Percentiles rank a stretch among this genome's conserved stretches.
Evolutionary conservation across 495 filamentous ascomycete genomes (phyloP).

Genomic region (Penicillium lividum): DNA sequence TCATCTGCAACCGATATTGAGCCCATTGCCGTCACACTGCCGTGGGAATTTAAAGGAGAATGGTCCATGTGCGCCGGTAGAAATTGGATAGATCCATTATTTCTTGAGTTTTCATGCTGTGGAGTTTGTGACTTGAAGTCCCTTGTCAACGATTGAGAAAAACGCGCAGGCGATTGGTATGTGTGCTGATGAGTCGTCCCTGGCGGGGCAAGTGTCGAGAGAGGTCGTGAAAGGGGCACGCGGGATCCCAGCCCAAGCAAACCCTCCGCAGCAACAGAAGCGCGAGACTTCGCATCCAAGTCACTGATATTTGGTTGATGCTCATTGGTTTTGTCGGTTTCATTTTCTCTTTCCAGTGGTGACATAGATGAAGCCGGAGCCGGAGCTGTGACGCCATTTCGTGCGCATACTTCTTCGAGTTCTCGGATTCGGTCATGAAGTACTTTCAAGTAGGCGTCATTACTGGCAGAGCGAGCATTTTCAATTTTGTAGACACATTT

Average conservation of each 20-base stretch:
- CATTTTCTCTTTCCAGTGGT: neutral
- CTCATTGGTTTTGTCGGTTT: slow-evolving; percentile 6
- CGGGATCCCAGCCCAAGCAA: slow-evolving; percentile 23
- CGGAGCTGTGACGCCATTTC: slow-evolving; percentile 32
- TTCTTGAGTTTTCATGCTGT: neutral
- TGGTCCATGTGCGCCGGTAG: slow-evolving; percentile 13
- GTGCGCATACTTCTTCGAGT: slow-evolving; percentile 35
- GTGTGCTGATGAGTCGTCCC: neutral
- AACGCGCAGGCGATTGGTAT: slow-evolving; percentile 1
- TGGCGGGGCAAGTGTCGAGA: slow-evolving; percentile 3
- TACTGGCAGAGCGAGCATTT: slow-evolving; percentile 39
- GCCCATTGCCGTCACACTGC: slow-evolving; percentile 41
- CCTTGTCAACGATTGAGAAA: slow-evolving; percentile 1
- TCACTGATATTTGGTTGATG: slow-evolving; percentile 5
- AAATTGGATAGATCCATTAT: neutral
- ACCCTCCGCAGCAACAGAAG: slow-evolving; percentile 28
- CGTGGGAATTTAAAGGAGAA: slow-evolving; percentile 25
- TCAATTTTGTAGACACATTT: slow-evolving; percentile 42
- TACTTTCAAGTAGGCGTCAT: slow-evolving; percentile 39
- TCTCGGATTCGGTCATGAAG: slow-evolving; percentile 41
- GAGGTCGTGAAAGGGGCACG: neutral
- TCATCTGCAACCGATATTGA: slow-evolving; percentile 30
- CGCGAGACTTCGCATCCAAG: slow-evolving; percentile 19
- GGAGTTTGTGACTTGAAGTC: slow-evolving; percentile 7
- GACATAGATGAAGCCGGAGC: slow-evolving; percentile 19